These are phyloP conservation scores for Rhizodiscina lignyota DNA, from an alignment of 495 filamentous ascomycete species.

Conservation along the genomic window DNA sequence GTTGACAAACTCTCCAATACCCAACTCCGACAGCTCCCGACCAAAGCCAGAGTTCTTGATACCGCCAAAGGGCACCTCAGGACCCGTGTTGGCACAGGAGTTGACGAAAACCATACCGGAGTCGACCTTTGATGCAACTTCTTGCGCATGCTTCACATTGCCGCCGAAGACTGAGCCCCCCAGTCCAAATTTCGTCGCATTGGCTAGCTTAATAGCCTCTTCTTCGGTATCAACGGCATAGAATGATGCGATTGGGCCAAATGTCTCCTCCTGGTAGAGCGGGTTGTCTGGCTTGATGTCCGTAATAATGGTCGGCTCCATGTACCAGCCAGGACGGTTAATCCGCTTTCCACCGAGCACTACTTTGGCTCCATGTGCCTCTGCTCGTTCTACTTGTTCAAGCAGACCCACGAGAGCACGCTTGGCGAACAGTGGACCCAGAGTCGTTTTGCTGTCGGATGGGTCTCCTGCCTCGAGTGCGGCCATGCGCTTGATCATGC, in stretches of 20 bases:
- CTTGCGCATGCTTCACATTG: slow-evolving; percentile 1
- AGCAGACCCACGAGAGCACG: slow-evolving; percentile 1
- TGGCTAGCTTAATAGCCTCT: slow-evolving; percentile 4
- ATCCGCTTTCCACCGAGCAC: slow-evolving; percentile 1
- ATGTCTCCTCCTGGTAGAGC: slow-evolving; percentile 5
- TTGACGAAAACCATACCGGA: slow-evolving; percentile 1
- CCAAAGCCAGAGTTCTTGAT: slow-evolving; percentile 12
- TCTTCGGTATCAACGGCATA: slow-evolving; percentile 4
- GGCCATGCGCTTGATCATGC: slow-evolving; percentile 1
- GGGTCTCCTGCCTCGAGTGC: slow-evolving; percentile 3
- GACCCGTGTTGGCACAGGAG: slow-evolving; percentile 6
- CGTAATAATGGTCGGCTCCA: slow-evolving; percentile 2
- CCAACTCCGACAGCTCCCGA: slow-evolving; percentile 7
- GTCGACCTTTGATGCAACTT: slow-evolving; percentile 1
- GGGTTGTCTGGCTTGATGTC: not conserved
- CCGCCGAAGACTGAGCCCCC: slow-evolving; percentile 7
- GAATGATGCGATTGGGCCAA: slow-evolving; percentile 4
- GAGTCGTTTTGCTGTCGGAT: slow-evolving; percentile 1
- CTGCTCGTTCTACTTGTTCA: slow-evolving; percentile 3
- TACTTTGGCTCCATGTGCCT: slow-evolving; percentile 3
- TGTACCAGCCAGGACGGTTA: slow-evolving; percentile 1
- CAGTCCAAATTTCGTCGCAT: slow-evolving; percentile 7
- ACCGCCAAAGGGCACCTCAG: slow-evolving; percentile 9
- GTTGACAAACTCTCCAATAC: slow-evolving; percentile 8
- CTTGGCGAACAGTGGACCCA: slow-evolving; percentile 3